These are phyloP conservation scores for Zygotorulaspora florentina DNA, from an alignment of 805 yeast genomes.

Conservation along the genomic window DNA sequence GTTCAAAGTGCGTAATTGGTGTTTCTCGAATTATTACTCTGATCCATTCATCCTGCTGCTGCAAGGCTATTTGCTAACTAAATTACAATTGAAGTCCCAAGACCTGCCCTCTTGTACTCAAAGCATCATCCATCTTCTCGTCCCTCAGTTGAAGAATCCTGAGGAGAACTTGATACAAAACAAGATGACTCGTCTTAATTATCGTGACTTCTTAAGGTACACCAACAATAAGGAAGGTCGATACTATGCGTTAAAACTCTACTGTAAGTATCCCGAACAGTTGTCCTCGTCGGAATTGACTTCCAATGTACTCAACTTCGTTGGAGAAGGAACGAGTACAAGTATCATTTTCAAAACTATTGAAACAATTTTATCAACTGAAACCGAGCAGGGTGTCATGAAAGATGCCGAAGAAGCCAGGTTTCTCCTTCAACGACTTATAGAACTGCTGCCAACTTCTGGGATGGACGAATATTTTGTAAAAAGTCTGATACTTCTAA, in stretches of 20 bases:
- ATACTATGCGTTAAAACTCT: constrained; percentile 10
- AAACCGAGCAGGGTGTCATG: not conserved
- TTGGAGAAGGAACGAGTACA: not conserved
- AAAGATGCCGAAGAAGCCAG: not conserved
- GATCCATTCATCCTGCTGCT: constrained; percentile 13
- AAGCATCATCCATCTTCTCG: constrained; percentile 2
- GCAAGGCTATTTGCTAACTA: constrained; percentile 16
- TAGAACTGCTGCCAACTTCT: constrained; percentile 4
- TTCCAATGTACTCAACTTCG: not conserved
- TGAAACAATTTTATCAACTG: not conserved
- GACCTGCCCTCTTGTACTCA: constrained; percentile 8
- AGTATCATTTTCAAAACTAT: not conserved
- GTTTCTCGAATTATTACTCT: constrained; percentile 6
- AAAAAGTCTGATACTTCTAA: constrained; percentile 24
- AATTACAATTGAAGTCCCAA: constrained; percentile 6
- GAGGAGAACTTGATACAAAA: constrained; percentile 1
- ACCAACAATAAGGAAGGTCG: constrained; percentile 12
- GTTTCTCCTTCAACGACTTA: not conserved
- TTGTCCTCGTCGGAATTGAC: constrained; percentile 2
- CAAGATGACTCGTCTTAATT: constrained; percentile 20
- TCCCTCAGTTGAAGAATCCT: constrained; percentile 6
- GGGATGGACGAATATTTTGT: constrained; percentile 8
- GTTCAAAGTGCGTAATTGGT: constrained; percentile 24
- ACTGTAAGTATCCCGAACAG: constrained; percentile 9
- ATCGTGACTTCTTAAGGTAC: constrained; percentile 19